Conservation (phyloP, 441 rosid species). For the Gossypium gossypioides region DNA sequence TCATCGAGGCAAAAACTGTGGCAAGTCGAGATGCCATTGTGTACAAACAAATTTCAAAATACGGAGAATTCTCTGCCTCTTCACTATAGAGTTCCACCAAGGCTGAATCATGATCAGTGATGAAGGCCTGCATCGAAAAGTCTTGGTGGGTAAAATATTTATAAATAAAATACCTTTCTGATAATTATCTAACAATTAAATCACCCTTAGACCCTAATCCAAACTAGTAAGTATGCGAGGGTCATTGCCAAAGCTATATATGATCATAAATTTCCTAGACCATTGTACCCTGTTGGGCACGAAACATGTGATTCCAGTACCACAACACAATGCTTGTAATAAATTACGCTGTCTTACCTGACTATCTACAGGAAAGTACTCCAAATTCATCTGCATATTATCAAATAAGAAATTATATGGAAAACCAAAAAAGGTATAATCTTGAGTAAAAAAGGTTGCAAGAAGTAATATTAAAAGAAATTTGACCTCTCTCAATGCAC, state of each 20-base stretch:
- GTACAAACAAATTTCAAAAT: slow-evolving; percentile 41
- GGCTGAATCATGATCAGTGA: slow-evolving; percentile 64
- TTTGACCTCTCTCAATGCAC: slow-evolving; percentile 58
- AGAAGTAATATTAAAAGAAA: neutral
- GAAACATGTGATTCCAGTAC: neutral
- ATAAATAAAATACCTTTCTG: neutral
- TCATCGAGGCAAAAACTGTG: slow-evolving; percentile 63
- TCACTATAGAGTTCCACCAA: slow-evolving; percentile 42
- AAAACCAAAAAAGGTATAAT: neutral
- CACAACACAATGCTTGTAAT: neutral
- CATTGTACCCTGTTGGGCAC: neutral
- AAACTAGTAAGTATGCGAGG: neutral
- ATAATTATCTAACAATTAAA: neutral
- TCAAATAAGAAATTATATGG: slow-evolving; percentile 1
- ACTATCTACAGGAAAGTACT: slow-evolving; percentile 56
- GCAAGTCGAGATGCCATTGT: slow-evolving; percentile 55
- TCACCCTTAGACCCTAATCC: neutral
- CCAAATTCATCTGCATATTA: slow-evolving; percentile 57
- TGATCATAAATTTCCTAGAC: neutral
- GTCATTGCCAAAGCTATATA: neutral
- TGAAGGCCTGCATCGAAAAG: slow-evolving; percentile 43
- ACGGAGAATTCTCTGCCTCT: slow-evolving; percentile 39
- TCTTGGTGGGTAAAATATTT: slow-evolving; percentile 10
- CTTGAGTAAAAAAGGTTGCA: neutral
- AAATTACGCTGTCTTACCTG: slow-evolving; percentile 29